Evolutionary conservation across 176 grass and related monocot species (phyloP).

Genomic region (Musa acuminata): DNA sequence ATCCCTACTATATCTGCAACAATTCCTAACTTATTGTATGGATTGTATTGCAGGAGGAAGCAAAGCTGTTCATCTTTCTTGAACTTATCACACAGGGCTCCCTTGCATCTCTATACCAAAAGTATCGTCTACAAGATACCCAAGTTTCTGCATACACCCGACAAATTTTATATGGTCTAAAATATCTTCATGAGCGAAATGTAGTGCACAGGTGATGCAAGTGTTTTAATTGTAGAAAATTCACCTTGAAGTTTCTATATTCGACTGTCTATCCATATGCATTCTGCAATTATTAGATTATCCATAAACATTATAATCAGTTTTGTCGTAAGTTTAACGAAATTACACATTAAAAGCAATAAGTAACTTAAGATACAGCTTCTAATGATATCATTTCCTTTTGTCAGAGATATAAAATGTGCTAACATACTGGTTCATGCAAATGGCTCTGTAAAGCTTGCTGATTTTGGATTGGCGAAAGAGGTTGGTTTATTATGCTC

Average conservation of each 20-base stretch:
- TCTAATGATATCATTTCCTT: constrained; percentile 14
- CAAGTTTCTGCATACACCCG: constrained; percentile 89
- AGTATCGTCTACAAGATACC: constrained; percentile 63
- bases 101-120: constrained; percentile 71
- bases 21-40: not conserved
- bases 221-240: not conserved
- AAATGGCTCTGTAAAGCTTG: constrained; percentile 97
- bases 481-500: constrained; percentile 48
- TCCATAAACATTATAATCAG: not conserved
- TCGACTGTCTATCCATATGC: no score
- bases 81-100: constrained; percentile 97
- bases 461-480: constrained; percentile 97
- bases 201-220: constrained; percentile 66
- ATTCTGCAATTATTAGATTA: not conserved
- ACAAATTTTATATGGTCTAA: constrained; percentile 78
- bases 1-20: not conserved
- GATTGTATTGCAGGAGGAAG: constrained; percentile 31
- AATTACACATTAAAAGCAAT: no score
- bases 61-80: constrained; percentile 85
- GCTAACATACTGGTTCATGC: constrained; percentile 97
- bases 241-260: no score
- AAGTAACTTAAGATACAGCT: no score
- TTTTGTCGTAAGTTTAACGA: no score
- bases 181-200: constrained; percentile 67
- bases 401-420: constrained; percentile 84